Base-by-base conservation (phyloP, 176 grass and related monocot species). In the Rhipidocladum racemiflorum region DNA sequence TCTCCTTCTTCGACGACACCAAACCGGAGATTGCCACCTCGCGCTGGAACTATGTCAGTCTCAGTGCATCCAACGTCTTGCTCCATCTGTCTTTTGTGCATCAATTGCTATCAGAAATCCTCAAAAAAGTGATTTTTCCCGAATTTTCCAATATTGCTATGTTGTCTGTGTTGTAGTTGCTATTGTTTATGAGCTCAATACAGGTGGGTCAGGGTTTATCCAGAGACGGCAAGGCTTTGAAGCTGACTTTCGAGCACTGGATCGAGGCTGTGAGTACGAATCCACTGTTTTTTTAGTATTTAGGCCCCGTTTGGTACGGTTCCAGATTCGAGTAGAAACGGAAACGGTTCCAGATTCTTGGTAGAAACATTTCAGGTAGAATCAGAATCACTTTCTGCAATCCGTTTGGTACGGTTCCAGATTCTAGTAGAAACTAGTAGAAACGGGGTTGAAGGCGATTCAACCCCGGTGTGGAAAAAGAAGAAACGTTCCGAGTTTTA, bases 161-260 rank as follows among this genome's bases (percentile, higher is more conserved):
- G 21, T 12, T 28, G 67, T 25, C 5, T 5, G 63, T 36, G 32
- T 30, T 57, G 39, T 56, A 36, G 38, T 23, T 9, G 25, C 16
- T 6, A 8, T 63, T 73, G 42, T 28, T 67, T 35, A 6, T 62
- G 35, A 51, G 18, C 51, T 39, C 70, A 43, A 45, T 36, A 17
- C 72, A 97, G 94, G 94, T 97, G 54, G 94, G 94, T 61, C 87
- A 86, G 79, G 94, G 94, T 84, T 79, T 94, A 85, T 90, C 85
- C 25, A 87, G 78, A 42, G 94, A 97, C 28, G 84, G 42, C 21
- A 88, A 78, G 76, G 94, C 91, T 85, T 82, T 92, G 42, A 94
- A 85, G 70, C 85, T 97, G 35, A 91, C 94, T 54, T 97, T 97
- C 87, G 91, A 94, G 73, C 94, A 97, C 89, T 97, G 94, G 94